Conservation (phyloP, 1,284 basidiomycete species). For the Cystobasidium pallidum region DNA sequence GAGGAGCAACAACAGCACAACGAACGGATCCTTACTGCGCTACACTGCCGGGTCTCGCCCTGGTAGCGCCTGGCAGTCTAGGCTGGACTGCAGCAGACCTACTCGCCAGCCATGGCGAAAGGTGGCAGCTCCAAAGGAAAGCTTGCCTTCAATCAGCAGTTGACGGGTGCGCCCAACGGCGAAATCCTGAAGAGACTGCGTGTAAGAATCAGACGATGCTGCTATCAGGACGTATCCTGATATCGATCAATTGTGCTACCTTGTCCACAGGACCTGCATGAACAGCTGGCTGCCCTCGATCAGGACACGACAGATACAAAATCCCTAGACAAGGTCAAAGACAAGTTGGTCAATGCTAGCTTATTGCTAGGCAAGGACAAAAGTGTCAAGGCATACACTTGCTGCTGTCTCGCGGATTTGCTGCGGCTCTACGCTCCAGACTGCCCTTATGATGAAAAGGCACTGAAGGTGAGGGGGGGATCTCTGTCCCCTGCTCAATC, state of each 20-base stretch:
- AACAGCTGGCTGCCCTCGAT: conserved; percentile 79
- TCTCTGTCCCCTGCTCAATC: background rate
- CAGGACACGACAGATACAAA: conserved; percentile 79
- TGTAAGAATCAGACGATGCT: no score
- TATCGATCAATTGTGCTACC: conserved; percentile 1
- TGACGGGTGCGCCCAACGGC: conserved; percentile 22
- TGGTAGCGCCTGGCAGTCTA: background rate
- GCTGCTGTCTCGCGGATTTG: conserved; percentile 92
- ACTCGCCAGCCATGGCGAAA: background rate
- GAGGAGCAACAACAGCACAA: background rate
- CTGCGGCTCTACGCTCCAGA: conserved; percentile 93
- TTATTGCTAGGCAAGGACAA: conserved; percentile 86
- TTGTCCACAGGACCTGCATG: conserved; percentile 64
- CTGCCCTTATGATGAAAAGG: conserved; percentile 85
- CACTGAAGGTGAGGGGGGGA: conserved; percentile 66
- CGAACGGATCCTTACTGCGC: no score
- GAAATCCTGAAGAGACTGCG: conserved; percentile 81
- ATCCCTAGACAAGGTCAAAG: conserved; percentile 70
- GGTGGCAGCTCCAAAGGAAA: conserved; percentile 3
- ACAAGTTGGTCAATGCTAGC: conserved; percentile 76
- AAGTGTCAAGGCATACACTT: conserved; percentile 89
- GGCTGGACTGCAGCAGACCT: background rate
- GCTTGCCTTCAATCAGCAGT: conserved; percentile 26
- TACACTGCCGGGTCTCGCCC: no score
- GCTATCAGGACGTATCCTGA: no score